These are phyloP conservation scores for Lablab purpureus DNA, from an alignment of 306 rosid genomes.

Conservation along the genomic window DNA sequence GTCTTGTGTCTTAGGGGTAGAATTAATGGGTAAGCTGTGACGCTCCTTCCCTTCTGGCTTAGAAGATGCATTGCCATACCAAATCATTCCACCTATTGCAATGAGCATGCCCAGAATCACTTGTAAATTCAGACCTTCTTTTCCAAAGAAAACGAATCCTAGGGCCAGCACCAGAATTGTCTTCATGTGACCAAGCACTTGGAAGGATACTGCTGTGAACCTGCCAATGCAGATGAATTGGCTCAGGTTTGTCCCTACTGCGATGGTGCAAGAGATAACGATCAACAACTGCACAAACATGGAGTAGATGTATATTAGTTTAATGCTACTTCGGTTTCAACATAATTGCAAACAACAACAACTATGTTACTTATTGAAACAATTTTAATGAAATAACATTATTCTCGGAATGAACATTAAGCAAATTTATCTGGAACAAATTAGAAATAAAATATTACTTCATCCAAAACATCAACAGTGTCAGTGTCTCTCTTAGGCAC, in stretches of 20 bases:
- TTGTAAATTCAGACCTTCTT: conserved; percentile 76
- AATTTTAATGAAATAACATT: no score
- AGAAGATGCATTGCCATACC: conserved; percentile 86
- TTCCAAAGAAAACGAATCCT: conserved; percentile 85
- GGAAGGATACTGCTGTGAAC: conserved; percentile 83
- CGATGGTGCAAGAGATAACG: conserved; percentile 71
- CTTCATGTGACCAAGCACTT: conserved; percentile 89
- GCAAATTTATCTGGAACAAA: no score
- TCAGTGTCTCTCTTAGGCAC: no score
- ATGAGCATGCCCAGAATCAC: conserved; percentile 74
- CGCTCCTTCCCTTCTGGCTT: conserved; percentile 84
- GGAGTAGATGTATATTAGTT: conserved; percentile 29
- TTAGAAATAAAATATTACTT: no score
- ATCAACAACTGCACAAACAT: conserved; percentile 71
- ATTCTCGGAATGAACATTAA: no score
- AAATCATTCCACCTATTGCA: conserved; percentile 76
- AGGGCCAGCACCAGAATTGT: conserved; percentile 73
- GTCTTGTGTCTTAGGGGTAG: conserved; percentile 58
- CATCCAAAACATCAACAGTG: no score
- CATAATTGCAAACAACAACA: no score
- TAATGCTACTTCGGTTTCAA: not conserved
- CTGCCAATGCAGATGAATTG: conserved; percentile 91
- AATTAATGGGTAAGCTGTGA: conserved; percentile 42
- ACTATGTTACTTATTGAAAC: no score
- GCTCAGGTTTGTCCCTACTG: conserved; percentile 88